These are phyloP conservation scores for Platanus orientalis DNA, from an alignment of 164 flowering plant species.

Conservation along the genomic window DNA sequence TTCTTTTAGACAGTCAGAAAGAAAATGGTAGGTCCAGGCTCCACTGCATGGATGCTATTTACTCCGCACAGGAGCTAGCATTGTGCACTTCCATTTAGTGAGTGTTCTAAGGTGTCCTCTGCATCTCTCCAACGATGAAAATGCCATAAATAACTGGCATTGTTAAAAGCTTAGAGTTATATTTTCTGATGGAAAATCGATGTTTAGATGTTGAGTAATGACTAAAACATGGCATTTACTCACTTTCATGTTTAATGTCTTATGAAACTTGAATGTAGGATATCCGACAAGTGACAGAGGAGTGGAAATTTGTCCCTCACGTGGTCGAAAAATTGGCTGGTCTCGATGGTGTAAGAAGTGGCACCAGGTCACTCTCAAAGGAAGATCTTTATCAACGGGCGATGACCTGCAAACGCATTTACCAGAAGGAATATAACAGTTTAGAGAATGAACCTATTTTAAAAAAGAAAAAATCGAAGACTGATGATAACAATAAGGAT, in stretches of 20 bases:
- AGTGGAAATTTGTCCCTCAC: conserved; percentile 75
- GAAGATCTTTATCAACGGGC: conserved; percentile 58
- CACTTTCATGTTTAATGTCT: background rate
- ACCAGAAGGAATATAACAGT: conserved; percentile 43
- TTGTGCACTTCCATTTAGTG: no score
- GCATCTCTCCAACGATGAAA: background rate
- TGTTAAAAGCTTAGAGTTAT: background rate
- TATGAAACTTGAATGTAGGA: conserved; percentile 35
- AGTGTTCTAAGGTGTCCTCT: background rate
- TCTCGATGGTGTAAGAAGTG: conserved; percentile 25
- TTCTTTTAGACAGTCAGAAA: no score
- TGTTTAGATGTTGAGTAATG: background rate
- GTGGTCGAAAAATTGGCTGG: conserved; percentile 65
- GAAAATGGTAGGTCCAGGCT: background rate
- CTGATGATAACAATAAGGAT: conserved; percentile 11
- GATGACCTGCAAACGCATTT: conserved; percentile 47
- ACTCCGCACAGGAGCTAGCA: no score
- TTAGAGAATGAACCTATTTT: conserved; percentile 17
- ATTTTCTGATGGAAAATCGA: background rate
- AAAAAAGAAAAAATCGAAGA: conserved; percentile 24
- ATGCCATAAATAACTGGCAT: background rate
- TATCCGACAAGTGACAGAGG: conserved; percentile 44
- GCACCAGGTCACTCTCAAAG: conserved; percentile 27
- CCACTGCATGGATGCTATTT: background rate
- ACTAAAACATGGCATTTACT: background rate